Evolutionary conservation across 805 yeast species (phyloP), one percentile per base, ranked within the genome.

Genomic region (Limtongozyma cylindracea): DNA sequence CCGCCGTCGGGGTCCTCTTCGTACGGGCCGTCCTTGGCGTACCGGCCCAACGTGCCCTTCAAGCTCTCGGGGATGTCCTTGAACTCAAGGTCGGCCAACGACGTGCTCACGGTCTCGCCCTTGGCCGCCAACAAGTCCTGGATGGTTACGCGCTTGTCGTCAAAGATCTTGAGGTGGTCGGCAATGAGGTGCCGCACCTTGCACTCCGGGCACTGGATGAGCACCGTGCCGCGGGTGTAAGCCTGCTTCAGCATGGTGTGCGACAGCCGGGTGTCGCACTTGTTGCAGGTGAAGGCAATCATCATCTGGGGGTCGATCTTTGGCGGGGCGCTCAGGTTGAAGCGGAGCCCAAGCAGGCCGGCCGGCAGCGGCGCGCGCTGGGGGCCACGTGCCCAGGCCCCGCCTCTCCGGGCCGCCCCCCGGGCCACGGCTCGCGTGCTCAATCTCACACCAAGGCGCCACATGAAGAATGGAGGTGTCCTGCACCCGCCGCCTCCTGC

Each of bases 161-260:
- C 62, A 37, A 82, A 80, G 16, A 82, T 74, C 49, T 66, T 40
- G 23, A 45, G 34, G 29, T 41, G 40, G 39, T 84, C 96, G 1
- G 95, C 92, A 19, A 84, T 82, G 37, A 84, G 47, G 39, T 84
- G 96, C 30, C 94, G 61, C 36, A 62, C 69, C 30, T 70, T 57
- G 41, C 96, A 84, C 10, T 80, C 74, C 0, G 96, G 96, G 39
- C 96, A 84, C 35, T 77, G 78, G 12, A 84, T 71, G 22, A 78
- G 47, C 3, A 84, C 92, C 0, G 93, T 69, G 2, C 96, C 96
- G 7, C 54, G 49, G 9, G 70, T 62, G 39, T 84, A 84, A 0
- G 94, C 82, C 44, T 84, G 96, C 32, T 82, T 82, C 5, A 93
- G 72, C 37, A 84, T 71, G n/a, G 70, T 58, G 37, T 84, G 96